phyloP scores from a whole-genome alignment of 495 filamentous ascomycete species.

The Aspergillus nidulans region DNA sequence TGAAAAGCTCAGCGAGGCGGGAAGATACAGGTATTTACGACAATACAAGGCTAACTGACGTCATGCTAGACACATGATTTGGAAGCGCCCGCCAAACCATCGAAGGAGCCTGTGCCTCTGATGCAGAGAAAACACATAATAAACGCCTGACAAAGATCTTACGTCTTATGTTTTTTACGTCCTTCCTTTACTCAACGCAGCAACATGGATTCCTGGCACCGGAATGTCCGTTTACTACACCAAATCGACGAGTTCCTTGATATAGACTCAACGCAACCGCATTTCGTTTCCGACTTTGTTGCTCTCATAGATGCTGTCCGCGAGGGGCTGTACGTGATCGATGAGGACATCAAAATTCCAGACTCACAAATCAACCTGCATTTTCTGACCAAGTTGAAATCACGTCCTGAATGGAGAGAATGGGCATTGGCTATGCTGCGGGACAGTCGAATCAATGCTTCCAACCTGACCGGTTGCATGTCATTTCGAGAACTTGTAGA shows the following conservation, averaged over 20 bases:
- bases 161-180: not conserved
- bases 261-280: conserved; percentile 23
- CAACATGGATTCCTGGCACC: conserved; percentile 26
- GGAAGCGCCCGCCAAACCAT: not conserved
- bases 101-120: not conserved
- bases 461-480: conserved; percentile 17
- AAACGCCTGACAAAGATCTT: not conserved
- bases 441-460: conserved; percentile 19
- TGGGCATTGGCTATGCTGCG: conserved; percentile 28
- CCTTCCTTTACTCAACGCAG: not conserved
- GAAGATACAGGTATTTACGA: not conserved
- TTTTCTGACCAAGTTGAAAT: conserved; percentile 26
- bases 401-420: conserved; percentile 24
- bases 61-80: conserved; percentile 8
- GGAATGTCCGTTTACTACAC: conserved; percentile 28
- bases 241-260: conserved; percentile 30
- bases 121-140: not conserved
- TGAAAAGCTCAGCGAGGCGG: not conserved
- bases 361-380: conserved; percentile 28
- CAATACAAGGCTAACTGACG: conserved; percentile 10
- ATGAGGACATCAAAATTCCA: conserved; percentile 23
- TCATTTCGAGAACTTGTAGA: conserved; percentile 23
- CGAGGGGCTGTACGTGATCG: conserved; percentile 26
- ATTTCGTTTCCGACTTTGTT: conserved; percentile 25
- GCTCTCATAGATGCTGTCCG: conserved; percentile 27